Conservation (phyloP, 176 grass and related monocot genomes). For the Aegilops sharonensis region DNA sequence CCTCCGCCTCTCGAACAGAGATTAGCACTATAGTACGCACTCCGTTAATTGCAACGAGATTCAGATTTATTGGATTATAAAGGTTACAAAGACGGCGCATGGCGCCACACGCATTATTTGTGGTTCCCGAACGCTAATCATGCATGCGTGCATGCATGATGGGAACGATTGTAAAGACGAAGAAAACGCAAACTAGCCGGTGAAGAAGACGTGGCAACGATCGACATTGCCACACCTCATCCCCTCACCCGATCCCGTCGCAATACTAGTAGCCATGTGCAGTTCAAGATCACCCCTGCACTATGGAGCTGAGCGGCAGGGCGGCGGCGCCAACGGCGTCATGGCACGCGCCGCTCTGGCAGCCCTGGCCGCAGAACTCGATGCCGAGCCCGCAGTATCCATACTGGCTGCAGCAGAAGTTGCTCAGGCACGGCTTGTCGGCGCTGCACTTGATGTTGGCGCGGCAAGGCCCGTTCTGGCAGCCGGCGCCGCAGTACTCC, state of each 20-base stretch:
- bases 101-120: neutral
- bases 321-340: neutral
- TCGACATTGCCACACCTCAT: neutral
- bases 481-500: neutral
- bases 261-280: neutral
- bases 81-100: too few species aligned
- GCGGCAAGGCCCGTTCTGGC: neutral
- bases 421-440: neutral
- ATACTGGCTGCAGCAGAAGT: neutral
- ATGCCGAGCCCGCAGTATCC: neutral
- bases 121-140: neutral
- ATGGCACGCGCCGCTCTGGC: neutral
- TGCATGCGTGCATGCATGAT: neutral
- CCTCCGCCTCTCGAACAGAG: too few species aligned
- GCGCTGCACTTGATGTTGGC: neutral
- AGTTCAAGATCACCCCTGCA: neutral
- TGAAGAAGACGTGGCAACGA: neutral
- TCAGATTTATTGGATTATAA: too few species aligned
- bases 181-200: neutral
- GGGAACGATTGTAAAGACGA: neutral
- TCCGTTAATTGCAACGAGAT: too few species aligned
- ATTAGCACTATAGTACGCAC: too few species aligned
- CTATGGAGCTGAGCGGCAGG: neutral
- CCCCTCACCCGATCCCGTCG: neutral
- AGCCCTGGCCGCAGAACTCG: neutral